Evolutionary conservation across 2,329 filamentous ascomycete species (phyloP), one percentile per base, ranked within the genome.

Genomic region (Aspergillus sp.): DNA sequence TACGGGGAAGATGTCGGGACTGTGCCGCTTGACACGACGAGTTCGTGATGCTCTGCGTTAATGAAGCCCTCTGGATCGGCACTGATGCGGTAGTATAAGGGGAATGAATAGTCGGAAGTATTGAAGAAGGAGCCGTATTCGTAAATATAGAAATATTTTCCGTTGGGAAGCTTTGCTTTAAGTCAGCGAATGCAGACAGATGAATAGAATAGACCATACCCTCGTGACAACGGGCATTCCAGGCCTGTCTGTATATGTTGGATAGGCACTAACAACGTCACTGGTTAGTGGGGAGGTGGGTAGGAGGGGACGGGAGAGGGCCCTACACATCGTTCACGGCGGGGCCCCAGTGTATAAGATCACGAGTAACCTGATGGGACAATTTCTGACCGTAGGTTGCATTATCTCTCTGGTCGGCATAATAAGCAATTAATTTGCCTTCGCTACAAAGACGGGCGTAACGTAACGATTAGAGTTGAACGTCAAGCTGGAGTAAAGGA

Each of bases 351-450:
- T 70, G 82, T 57, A 77, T 72, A 19, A 89, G 77, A 66, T 90
- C 85, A 1, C 73, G 78, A 2, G 83, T 80, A 15, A 79, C 78
- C 71, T 89, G 86, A 70, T 90, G 87, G 3, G 84, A 80, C 40
- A 90, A 79, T 68, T 89, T 89, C 72, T 90, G 88, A 17, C 87
- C 88, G 66, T 90, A 78, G 2, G 68, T 71, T 1, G 76, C 76
- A 61, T 85, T 80, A 61, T 86, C 86, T 37, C 88, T 82, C 69
- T 90, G 88, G 70, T 90, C 88, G 2, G 87, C 86, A 75, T 90
- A 90, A 77, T 89, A 90, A 65, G 82, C 77, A 37, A 90, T 80
- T 17, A 90, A 74, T 51, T 83, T 77, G 53, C 83, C 79, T 56
- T 88, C 74, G 69, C 69, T 71, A 27, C 3, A 17, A 22, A 20